Base-by-base conservation (phyloP, 2,329 filamentous ascomycete species). In the Aspergillus pseudoviridinutans region DNA sequence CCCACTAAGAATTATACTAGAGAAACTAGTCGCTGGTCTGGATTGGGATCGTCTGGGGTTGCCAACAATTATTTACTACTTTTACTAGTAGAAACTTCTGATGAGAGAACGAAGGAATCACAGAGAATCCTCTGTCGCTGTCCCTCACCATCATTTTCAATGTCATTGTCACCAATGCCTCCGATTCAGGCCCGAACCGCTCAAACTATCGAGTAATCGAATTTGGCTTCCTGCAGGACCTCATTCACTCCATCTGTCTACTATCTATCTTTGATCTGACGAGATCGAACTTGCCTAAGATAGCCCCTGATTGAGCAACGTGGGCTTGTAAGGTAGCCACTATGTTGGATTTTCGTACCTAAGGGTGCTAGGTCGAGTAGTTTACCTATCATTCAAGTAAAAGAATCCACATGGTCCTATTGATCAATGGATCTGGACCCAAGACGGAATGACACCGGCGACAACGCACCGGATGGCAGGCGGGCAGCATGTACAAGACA, bases 31-130 rank as follows among this genome's bases (percentile, higher is more conserved):
- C 47, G 47, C 51, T 42, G 57, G 57, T 51, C 50, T 61, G 55
- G 58, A 60, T 61, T 60, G 49, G 58, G 58, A 63, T 63, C 55
- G 52, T 63, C 61, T 57, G 61, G 61, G 59, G 59, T 63, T 58
- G 50, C 46, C 47, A 54, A 47, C 44, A 49, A 53, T 51, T 28
- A 52, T 25, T 3, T 17, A 38, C n/a, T 17, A 35, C 32, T 35
- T 14, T 17, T 14, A 49, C 32, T 35, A 17, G 32, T 38, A 38
- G 32, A 38, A 17, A 38, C 32, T 17, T 38, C 14, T 29, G 10
- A 32, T 32, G 12, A 7, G 27, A 29, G 28, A 29, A 12, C 10
- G 28, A 38, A 38, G 32, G 32, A 38, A 38, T 7, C 32, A 17
- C 14, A n/a, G 14, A 17, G 32, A 17, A 38, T 38, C 32, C 14